These are phyloP conservation scores for Cardamine resedifolia DNA, from an alignment of 345 rosid species.

Conservation along the genomic window DNA sequence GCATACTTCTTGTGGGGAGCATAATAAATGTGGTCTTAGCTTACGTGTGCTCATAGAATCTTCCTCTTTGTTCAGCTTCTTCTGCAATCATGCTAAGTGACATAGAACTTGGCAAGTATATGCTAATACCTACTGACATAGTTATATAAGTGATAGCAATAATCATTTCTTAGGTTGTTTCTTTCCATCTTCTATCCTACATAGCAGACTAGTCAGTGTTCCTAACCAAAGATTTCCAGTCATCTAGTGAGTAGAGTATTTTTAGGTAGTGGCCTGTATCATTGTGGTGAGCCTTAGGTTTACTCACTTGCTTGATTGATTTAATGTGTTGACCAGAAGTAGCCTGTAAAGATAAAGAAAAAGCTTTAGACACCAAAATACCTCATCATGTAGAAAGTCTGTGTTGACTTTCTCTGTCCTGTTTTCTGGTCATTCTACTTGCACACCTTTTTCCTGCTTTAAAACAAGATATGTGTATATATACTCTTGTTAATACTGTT, in stretches of 20 bases:
- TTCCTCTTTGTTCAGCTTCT: background rate
- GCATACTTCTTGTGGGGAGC: conserved; percentile 4
- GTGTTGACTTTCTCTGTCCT: background rate
- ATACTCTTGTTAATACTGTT: conserved; percentile 8
- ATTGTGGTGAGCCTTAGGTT: background rate
- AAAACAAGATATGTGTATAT: background rate
- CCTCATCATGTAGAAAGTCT: background rate
- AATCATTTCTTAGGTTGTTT: background rate
- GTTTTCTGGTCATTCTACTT: background rate
- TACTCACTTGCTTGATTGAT: background rate
- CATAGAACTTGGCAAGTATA: background rate
- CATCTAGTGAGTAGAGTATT: background rate
- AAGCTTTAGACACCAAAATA: background rate
- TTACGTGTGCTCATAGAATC: background rate
- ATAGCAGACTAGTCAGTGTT: background rate
- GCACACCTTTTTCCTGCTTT: background rate
- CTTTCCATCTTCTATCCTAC: background rate
- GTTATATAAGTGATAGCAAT: background rate
- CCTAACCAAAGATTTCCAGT: background rate
- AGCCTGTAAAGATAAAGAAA: background rate
- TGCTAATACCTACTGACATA: background rate
- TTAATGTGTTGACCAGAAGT: background rate
- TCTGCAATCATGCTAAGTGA: background rate
- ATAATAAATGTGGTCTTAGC: background rate
- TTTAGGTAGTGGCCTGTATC: conserved; percentile 1